Evolutionary conservation across 2,329 filamentous ascomycete genomes (phyloP).

Genomic region (Drechslerella dactyloides): DNA sequence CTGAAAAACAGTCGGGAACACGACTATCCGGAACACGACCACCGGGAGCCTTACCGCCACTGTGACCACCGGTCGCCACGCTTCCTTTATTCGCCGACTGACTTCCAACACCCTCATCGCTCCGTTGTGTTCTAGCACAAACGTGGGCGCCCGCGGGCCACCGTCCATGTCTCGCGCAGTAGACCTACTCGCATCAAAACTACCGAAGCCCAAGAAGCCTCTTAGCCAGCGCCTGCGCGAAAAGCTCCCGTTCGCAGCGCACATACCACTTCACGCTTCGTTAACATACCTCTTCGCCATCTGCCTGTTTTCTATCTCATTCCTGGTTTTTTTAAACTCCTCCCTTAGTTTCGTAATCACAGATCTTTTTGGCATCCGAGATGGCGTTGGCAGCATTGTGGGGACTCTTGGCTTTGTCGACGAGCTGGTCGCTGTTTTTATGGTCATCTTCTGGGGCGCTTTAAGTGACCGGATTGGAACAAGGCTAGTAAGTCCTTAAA

Average conservation of each 20-base stretch:
- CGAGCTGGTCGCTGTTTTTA: conserved; percentile 79
- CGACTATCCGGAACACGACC: neutral
- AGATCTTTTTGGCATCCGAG: conserved; percentile 76
- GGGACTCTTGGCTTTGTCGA: conserved; percentile 85
- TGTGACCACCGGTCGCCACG: conserved; percentile 5
- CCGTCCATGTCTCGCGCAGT: conserved; percentile 45
- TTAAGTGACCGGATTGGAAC: conserved; percentile 79
- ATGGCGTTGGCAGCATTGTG: conserved; percentile 77
- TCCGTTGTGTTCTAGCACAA: neutral
- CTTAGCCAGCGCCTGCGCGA: conserved; percentile 38
- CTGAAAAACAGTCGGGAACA: neutral
- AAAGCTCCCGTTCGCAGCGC: conserved; percentile 35
- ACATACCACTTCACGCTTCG: conserved; percentile 44
- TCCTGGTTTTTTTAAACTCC: conserved; percentile 88
- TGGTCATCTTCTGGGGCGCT: conserved; percentile 80
- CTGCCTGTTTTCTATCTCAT: conserved; percentile 84
- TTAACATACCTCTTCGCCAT: conserved; percentile 78
- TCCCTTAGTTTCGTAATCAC: conserved; percentile 84
- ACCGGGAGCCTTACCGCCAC: neutral
- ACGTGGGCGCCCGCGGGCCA: conserved; percentile 3
- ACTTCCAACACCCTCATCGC: neutral
- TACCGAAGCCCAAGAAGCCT: conserved; percentile 41
- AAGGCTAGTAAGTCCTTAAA: conserved; percentile 58
- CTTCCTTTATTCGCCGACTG: conserved; percentile 6
- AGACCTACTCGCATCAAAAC: conserved; percentile 43